Percentiles rank a stretch among this genome's conserved stretches.
Conservation (phyloP, 352 stramenopile species). For the Globisporangium carolinianum region DNA sequence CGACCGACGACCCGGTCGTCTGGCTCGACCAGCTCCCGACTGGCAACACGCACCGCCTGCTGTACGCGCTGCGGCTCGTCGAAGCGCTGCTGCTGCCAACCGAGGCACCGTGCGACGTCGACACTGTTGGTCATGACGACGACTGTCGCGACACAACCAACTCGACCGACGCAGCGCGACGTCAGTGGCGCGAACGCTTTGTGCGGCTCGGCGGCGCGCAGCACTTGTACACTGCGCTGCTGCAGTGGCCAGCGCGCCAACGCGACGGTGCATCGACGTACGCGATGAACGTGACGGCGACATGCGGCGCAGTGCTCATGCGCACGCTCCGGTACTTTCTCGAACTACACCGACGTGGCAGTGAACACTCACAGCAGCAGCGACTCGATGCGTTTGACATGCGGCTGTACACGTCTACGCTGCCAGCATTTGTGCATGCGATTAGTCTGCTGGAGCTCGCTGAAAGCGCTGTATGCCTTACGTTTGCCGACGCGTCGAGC, state of each 20-base stretch:
- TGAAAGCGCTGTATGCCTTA: conserved; percentile 2
- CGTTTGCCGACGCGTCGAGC: neutral
- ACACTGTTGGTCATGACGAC: too few relatives aligned
- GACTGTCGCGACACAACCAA: neutral
- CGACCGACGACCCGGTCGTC: conserved; percentile 13
- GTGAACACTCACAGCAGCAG: too few relatives aligned
- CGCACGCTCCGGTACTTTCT: conserved; percentile 40
- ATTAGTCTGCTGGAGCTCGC: conserved; percentile 8
- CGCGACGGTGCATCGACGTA: conserved; percentile 15
- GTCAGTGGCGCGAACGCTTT: conserved; percentile 78
- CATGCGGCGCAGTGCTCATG: conserved; percentile 47
- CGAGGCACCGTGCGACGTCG: conserved; percentile 2
- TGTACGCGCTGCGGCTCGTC: conserved; percentile 63
- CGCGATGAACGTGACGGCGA: conserved; percentile 26
- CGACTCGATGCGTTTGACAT: conserved; percentile 19
- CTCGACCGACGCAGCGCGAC: conserved; percentile 29
- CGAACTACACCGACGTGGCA: neutral
- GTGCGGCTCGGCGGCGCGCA: conserved; percentile 45
- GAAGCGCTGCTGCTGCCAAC: conserved; percentile 58
- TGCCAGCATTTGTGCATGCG: conserved; percentile 26
- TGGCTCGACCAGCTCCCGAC: conserved; percentile 46
- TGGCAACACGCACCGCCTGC: conserved; percentile 39
- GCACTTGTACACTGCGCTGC: conserved; percentile 39
- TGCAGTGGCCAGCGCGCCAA: conserved; percentile 2
- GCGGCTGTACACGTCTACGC: conserved; percentile 20